Base-by-base conservation (phyloP, 306 rosid genomes). In the Corylus avellana region DNA sequence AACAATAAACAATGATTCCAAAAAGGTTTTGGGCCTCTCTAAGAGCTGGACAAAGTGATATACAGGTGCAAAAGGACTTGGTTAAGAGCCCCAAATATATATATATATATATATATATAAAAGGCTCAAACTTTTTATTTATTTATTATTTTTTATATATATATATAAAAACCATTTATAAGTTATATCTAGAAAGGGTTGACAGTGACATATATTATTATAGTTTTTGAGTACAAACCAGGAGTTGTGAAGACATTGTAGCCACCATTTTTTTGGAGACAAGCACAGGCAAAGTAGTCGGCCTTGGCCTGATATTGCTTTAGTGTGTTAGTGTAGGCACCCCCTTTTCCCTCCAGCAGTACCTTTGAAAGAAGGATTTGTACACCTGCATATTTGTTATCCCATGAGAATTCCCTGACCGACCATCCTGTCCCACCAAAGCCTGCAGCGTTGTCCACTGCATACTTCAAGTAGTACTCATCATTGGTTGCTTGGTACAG, bases 401-500 rank as follows among this genome's bases (percentile, higher is more conserved):
- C 97, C 98, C 97, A 94, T 76, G 97, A 94, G 87, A 94, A 94
- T 69, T 94, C 97, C 53, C 81, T 87, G 68, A 94, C 84, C 0
- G 97, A 90, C 97, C 91, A 92, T 7, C 98, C 98, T 13, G 94
- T 92, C 79, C 98, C 98, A 20, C 98, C 98, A 91, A 92, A 80
- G 67, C 82, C 84, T 50, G 85, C 84, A 27, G 91, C 94, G 58
- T 91, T 91, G 86, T 94, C 92, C 67, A 86, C 93, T 32, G 81
- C 91, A 55, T 92, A 94, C 72, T 92, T 87, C 75, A 94, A 83
- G 92, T 92, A 92, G 89, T 87, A 88, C 27, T 86, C 91, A 1
- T 92, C 93, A 0, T 86, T 82, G 20, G 94, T 94, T 74, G 97
- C 97, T 78, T 77, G 80, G 66, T 88, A 86, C 16, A 94, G 84